Percentiles rank a stretch among this genome's conserved stretches.
These are phyloP conservation scores for Ogataea paradorogensis DNA, from an alignment of 805 yeast species.

Conservation along the genomic window DNA sequence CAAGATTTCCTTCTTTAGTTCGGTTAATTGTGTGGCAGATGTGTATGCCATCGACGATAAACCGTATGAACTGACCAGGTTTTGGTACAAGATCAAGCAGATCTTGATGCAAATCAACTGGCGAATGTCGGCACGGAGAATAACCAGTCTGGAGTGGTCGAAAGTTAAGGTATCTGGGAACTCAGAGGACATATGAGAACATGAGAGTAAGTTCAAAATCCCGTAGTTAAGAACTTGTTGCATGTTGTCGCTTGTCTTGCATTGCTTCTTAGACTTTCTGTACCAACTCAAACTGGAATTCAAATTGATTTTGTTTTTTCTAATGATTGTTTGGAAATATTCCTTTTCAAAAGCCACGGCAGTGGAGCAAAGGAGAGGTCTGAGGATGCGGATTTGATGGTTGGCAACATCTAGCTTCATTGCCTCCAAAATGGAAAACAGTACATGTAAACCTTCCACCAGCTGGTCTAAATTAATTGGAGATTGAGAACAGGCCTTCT, in stretches of 20 bases:
- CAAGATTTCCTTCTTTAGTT: slow-evolving; percentile 65
- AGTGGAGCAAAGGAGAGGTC: slow-evolving; percentile 82
- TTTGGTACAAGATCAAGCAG: slow-evolving; percentile 70
- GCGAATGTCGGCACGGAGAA: slow-evolving; percentile 80
- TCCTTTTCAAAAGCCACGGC: slow-evolving; percentile 88
- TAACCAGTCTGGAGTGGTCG: slow-evolving; percentile 75
- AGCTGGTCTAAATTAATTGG: slow-evolving; percentile 38
- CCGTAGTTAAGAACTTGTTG: slow-evolving; percentile 44
- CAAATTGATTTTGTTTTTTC: slow-evolving; percentile 57
- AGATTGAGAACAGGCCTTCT: slow-evolving; percentile 36
- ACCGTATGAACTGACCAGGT: slow-evolving; percentile 44
- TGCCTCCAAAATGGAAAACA: slow-evolving; percentile 83
- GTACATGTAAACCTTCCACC: slow-evolving; percentile 72
- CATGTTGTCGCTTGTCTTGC: slow-evolving; percentile 16
- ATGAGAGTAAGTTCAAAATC: slow-evolving; percentile 64
- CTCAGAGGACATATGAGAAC: slow-evolving; percentile 76
- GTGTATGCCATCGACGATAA: slow-evolving; percentile 33
- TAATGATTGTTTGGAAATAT: slow-evolving; percentile 57
- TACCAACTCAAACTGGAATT: slow-evolving; percentile 68
- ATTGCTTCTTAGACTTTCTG: slow-evolving; percentile 32
- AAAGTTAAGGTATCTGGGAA: slow-evolving; percentile 83
- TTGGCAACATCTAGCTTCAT: slow-evolving; percentile 95
- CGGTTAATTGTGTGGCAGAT: slow-evolving; percentile 39
- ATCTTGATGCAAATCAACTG: slow-evolving; percentile 79
- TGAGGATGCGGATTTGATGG: slow-evolving; percentile 81